Conservation (phyloP, 352 stramenopile species). For the Phytophthora syringae region DNA sequence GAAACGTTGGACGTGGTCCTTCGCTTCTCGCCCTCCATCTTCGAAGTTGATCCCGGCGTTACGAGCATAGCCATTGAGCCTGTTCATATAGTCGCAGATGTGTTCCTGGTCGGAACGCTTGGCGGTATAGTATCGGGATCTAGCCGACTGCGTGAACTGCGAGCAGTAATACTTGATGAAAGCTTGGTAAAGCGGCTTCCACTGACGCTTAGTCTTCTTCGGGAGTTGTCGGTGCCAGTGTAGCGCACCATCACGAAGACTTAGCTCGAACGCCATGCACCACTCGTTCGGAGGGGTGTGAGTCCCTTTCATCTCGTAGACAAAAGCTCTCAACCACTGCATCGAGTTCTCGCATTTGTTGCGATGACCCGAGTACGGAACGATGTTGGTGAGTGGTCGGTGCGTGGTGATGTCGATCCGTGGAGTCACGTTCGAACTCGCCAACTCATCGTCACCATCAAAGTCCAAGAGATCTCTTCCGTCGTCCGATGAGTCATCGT, state of each 20-base stretch:
- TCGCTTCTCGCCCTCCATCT: background rate
- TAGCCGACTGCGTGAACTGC: no score
- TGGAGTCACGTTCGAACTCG: background rate
- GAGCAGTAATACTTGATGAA: conserved; percentile 12
- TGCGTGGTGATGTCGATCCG: conserved; percentile 1
- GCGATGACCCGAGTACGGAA: background rate
- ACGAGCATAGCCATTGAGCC: no score
- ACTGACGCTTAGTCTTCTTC: background rate
- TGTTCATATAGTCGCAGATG: conserved; percentile 9
- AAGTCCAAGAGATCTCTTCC: no score
- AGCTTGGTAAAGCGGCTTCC: background rate
- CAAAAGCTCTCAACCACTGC: no score
- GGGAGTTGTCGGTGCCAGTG: no score
- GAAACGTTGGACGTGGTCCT: background rate
- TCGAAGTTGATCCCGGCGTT: background rate
- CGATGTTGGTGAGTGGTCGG: conserved; percentile 1
- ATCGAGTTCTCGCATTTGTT: no score
- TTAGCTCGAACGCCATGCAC: conserved; percentile 6
- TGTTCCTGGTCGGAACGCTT: background rate
- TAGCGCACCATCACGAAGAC: background rate
- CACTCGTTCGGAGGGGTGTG: background rate
- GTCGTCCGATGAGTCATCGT: no score
- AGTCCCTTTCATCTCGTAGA: no score
- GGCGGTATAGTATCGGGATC: background rate
- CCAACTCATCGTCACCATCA: background rate